Evolutionary conservation across 139 green algal species (phyloP), one percentile per base, ranked within the genome.

Genomic region (Astrephomene gubernaculifera): DNA sequence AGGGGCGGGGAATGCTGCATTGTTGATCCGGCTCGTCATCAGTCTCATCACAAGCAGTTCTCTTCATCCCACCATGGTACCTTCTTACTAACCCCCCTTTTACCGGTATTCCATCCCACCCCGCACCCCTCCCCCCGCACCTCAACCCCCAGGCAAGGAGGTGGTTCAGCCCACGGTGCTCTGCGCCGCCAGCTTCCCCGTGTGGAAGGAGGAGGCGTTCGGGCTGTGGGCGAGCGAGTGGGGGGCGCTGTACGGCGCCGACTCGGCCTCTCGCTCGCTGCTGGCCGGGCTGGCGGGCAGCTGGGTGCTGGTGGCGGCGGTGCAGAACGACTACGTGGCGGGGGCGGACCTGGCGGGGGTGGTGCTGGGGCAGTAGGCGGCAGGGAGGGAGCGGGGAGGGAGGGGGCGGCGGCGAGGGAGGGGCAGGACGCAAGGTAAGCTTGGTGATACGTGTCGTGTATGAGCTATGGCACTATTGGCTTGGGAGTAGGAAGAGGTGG

Each of bases 191-290:
- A 91, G 79, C 43, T 98, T 98, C 87, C 82, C 71, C 36, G 91
- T 95, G 43, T 98, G 95, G 95, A 95, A 95, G 87, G 93, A 96
- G 24, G 95, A 98, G 90, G 96, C 96, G 1, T 98, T 98, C 83
- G 90, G 81, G 60, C 65, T 97, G 72, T 98, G 96, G 96, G 65
- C 36, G 8, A 82, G 69, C 24, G 95, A 97, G 67, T 97, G 94
- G 95, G 93, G 54, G 36, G 61, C 31, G 2, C 65, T 96, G 44
- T 97, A 97, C 76, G 91, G 93, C 45, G 92, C 95, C 82, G 92
- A 86, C 41, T 91, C 84, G 27, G 43, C 74, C 6, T 87, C 85
- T 0, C 88, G 85, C 38, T 83, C 91, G 68, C 39, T 98, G 39
- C 78, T 98, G 41, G 33, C 91, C 2, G 82, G 81, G 69, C 93